phyloP scores from a whole-genome alignment of 306 rosid species.

The Cicer cuneatum region DNA sequence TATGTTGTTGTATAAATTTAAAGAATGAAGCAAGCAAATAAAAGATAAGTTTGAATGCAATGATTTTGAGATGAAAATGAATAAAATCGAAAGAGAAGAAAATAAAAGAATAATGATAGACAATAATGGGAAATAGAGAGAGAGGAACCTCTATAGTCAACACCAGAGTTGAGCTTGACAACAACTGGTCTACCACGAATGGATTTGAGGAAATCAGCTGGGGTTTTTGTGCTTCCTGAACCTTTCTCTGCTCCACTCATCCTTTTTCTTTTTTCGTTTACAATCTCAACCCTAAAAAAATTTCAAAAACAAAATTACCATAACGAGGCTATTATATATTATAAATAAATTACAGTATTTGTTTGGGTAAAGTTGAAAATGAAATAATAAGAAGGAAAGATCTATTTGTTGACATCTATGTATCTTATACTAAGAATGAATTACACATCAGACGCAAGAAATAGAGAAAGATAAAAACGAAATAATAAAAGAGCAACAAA shows the following conservation, averaged over 20 bases:
- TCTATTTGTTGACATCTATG: too few species aligned
- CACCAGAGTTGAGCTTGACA: slow-evolving; percentile 91
- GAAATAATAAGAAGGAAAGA: too few species aligned
- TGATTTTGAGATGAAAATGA: background rate
- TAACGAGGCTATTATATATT: background rate
- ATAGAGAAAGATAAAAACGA: background rate
- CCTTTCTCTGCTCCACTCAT: slow-evolving; percentile 71
- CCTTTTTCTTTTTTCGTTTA: background rate
- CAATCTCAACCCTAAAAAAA: slow-evolving; percentile 9
- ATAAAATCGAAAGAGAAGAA: slow-evolving; percentile 1
- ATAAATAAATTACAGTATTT: background rate
- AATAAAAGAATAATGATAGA: background rate
- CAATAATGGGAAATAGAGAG: background rate
- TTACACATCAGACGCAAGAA: background rate
- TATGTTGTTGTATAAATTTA: background rate
- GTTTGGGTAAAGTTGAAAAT: too few species aligned
- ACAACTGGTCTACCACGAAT: slow-evolving; percentile 96
- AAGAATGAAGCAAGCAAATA: slow-evolving; percentile 13
- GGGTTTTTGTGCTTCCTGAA: slow-evolving; percentile 78
- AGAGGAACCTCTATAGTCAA: slow-evolving; percentile 78
- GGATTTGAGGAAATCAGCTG: slow-evolving; percentile 90
- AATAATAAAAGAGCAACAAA: background rate
- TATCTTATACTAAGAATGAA: background rate
- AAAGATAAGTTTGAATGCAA: too few species aligned
- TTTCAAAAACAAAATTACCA: background rate